These are phyloP conservation scores for Leccinum pachyderme DNA, from an alignment of 1,284 basidiomycete species.

Conservation along the genomic window DNA sequence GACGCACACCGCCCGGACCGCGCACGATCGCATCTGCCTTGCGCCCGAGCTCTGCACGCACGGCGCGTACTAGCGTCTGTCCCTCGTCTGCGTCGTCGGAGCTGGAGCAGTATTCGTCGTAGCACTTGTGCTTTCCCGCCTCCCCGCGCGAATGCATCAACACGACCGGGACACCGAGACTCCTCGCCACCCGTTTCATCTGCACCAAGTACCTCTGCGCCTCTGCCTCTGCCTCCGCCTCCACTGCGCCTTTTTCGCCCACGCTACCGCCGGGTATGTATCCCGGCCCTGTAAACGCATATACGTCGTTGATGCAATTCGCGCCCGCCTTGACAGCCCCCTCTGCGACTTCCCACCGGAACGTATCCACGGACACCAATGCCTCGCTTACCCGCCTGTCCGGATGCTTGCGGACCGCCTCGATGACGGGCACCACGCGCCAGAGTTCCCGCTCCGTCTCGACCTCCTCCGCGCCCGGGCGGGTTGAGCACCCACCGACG, in stretches of 20 bases:
- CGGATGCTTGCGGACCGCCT: conserved; percentile 38
- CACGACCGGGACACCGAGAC: conserved; percentile 62
- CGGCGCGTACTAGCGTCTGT: conserved; percentile 57
- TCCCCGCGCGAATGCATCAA: conserved; percentile 95
- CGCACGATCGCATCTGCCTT: conserved; percentile 71
- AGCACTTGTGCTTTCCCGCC: conserved; percentile 63
- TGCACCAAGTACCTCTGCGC: neutral
- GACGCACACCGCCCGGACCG: conserved; percentile 70
- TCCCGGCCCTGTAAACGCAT: conserved; percentile 71
- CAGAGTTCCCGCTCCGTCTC: conserved; percentile 70
- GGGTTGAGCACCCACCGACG: conserved; percentile 92
- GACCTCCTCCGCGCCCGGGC: conserved; percentile 74
- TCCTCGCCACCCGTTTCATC: neutral
- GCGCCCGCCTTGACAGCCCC: conserved; percentile 82
- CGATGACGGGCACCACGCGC: conserved; percentile 74
- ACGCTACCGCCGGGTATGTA: conserved; percentile 39
- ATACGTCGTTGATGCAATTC: conserved; percentile 94
- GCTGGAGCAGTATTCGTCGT: conserved; percentile 27
- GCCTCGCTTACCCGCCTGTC: conserved; percentile 32
- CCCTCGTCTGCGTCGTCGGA: neutral
- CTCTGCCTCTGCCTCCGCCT: conserved; percentile 13
- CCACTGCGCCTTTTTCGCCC: neutral
- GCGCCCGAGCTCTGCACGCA: conserved; percentile 71
- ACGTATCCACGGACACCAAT: conserved; percentile 91
- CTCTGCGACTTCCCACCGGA: conserved; percentile 80